Percentiles rank a stretch among this genome's conserved stretches.
Conservation (phyloP, 2,329 filamentous ascomycete genomes). For the Pestalotiopsis sp. region DNA sequence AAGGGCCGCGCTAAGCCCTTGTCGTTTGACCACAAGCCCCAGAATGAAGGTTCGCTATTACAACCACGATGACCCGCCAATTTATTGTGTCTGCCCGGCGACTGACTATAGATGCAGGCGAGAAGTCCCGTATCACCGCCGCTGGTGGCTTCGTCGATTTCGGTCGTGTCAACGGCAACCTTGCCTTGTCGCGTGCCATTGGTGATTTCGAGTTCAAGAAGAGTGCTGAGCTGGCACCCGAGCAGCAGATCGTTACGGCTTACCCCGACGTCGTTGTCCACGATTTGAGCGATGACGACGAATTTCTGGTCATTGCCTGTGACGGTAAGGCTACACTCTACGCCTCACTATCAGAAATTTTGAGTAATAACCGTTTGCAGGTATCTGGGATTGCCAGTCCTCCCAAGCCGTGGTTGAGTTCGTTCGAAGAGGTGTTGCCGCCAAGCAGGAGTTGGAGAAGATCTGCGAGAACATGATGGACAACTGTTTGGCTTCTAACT, state of each 20-base stretch:
- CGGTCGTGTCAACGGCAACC: constrained; percentile 96
- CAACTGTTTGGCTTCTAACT: constrained; percentile 97
- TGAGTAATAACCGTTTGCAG: constrained; percentile 47
- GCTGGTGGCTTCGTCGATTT: constrained; percentile 98
- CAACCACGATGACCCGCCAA: background rate
- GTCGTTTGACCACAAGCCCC: constrained; percentile 99
- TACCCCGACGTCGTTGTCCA: constrained; percentile 94
- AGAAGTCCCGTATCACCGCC: constrained; percentile 94
- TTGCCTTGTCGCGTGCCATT: constrained; percentile 94
- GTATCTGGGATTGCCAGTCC: constrained; percentile 99
- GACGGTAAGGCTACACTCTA: constrained; percentile 66
- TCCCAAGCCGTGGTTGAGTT: constrained; percentile 98
- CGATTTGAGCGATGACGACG: constrained; percentile 88
- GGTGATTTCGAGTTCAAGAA: constrained; percentile 99
- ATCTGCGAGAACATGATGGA: constrained; percentile 99
- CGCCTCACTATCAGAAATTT: background rate
- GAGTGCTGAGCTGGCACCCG: constrained; percentile 93
- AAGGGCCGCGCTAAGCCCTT: constrained; percentile 97
- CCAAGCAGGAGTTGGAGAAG: constrained; percentile 90
- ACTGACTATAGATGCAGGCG: constrained; percentile 56
- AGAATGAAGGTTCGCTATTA: constrained; percentile 79
- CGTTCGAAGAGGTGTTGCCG: constrained; percentile 91
- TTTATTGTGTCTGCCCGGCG: background rate
- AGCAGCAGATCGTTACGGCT: constrained; percentile 97
- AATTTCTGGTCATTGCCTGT: constrained; percentile 91